These are phyloP conservation scores for Phytophthora nicotianae DNA, from an alignment of 352 stramenopile species.

Conservation along the genomic window DNA sequence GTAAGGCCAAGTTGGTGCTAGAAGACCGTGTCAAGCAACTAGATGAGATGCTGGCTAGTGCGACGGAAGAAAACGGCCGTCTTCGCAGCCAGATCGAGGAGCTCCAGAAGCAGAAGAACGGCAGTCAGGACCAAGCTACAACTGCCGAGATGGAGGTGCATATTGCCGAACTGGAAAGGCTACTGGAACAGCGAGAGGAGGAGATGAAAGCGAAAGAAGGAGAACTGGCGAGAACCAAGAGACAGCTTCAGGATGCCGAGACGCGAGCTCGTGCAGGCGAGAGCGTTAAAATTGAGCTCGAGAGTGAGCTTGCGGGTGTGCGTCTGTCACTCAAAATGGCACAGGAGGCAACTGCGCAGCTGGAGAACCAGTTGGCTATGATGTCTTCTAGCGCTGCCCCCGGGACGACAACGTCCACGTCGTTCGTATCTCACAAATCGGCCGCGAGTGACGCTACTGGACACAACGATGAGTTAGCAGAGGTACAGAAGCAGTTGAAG, in stretches of 20 bases:
- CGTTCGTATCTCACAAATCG: conserved; percentile 34
- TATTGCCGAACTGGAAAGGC: conserved; percentile 26
- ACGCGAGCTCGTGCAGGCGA: conserved; percentile 17
- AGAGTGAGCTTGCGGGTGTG: conserved; percentile 32
- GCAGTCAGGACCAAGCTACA: conserved; percentile 12
- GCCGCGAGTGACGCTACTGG: conserved; percentile 21
- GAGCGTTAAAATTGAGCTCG: conserved; percentile 14
- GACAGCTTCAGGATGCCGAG: conserved; percentile 35
- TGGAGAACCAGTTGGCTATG: conserved; percentile 54
- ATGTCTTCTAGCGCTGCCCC: conserved; percentile 20
- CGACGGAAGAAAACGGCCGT: conserved; percentile 56
- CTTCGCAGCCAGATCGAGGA: conserved; percentile 48
- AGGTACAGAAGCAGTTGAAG: conserved; percentile 80
- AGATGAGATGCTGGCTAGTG: conserved; percentile 45
- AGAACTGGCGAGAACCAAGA: conserved; percentile 28
- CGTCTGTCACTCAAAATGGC: conserved; percentile 39
- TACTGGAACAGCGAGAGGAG: conserved; percentile 33
- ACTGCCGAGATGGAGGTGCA: conserved; percentile 13
- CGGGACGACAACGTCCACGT: conserved; percentile 25
- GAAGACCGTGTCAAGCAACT: conserved; percentile 76
- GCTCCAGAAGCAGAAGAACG: conserved; percentile 20
- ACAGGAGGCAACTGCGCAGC: conserved; percentile 32
- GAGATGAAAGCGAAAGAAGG: conserved; percentile 20
- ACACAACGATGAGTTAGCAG: conserved; percentile 51
- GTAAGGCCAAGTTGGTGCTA: conserved; percentile 75